Percentiles rank a stretch among this genome's conserved stretches.
Conservation (phyloP, 495 filamentous ascomycete genomes). For the Neurospora pannonica region DNA sequence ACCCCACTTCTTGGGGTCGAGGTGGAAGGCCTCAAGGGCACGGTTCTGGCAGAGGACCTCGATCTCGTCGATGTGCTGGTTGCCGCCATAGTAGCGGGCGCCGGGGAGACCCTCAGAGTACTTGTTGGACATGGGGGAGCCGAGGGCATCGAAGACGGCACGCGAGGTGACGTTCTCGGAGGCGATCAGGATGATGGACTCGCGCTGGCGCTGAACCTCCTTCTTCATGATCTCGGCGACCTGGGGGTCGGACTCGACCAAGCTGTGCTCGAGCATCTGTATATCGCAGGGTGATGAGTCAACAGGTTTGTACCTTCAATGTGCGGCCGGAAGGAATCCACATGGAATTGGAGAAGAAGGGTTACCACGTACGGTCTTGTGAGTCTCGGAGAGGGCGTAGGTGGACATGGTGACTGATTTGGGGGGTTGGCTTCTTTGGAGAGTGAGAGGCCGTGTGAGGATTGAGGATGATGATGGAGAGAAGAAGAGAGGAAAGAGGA, state of each 20-base stretch:
- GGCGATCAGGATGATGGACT: constrained; percentile 97
- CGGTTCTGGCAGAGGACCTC: constrained; percentile 94
- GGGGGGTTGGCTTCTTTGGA: not conserved
- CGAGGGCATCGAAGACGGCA: constrained; percentile 81
- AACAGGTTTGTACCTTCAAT: constrained; percentile 17
- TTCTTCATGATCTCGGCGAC: constrained; percentile 90
- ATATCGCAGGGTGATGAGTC: constrained; percentile 33
- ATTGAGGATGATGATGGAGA: not conserved
- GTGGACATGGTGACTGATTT: constrained; percentile 32
- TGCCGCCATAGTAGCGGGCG: constrained; percentile 97
- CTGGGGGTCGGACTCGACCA: constrained; percentile 81
- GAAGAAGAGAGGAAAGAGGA: constrained; percentile 4
- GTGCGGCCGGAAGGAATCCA: not conserved
- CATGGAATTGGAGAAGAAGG: not conserved
- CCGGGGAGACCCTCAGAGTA: constrained; percentile 99
- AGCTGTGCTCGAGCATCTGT: constrained; percentile 82
- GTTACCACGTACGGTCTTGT: constrained; percentile 62
- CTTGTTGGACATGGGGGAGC: constrained; percentile 94
- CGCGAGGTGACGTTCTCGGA: constrained; percentile 87
- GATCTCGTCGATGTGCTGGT: constrained; percentile 95
- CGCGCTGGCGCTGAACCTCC: constrained; percentile 93
- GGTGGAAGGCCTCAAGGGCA: constrained; percentile 83
- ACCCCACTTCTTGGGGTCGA: constrained; percentile 86
- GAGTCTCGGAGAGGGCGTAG: constrained; percentile 82
- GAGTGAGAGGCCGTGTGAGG: not conserved